A percentile compares a stretch with the other conserved stretches of the same genome.
Evolutionary conservation across 75 land plant genomes (phyloP).

Genomic region (Pinus albicaulis): DNA sequence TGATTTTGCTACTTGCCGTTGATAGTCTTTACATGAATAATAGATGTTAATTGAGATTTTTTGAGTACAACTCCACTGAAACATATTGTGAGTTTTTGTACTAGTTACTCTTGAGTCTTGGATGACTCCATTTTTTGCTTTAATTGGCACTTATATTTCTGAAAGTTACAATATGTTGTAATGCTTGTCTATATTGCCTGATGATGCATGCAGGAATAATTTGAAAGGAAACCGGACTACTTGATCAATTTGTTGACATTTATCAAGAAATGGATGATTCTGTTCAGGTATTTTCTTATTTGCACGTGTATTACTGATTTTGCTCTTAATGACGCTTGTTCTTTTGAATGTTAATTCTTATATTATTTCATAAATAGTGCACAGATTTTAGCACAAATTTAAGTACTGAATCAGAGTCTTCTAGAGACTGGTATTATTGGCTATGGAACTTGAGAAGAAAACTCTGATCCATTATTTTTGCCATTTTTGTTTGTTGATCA

Average conservation of each 20-base stretch:
- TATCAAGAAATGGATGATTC: slow-evolving; percentile 7
- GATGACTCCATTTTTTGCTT: neutral
- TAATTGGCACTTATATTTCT: neutral
- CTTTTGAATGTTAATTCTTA: neutral
- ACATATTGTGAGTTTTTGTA: slow-evolving; percentile 6
- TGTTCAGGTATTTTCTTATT: slow-evolving; percentile 1
- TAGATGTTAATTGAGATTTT: no score
- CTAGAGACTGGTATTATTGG: neutral
- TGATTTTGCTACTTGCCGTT: neutral
- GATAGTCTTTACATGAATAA: neutral
- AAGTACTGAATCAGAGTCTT: neutral
- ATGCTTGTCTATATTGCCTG: slow-evolving; percentile 1
- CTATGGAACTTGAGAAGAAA: neutral
- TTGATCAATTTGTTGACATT: neutral
- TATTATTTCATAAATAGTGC: neutral
- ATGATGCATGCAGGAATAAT: neutral
- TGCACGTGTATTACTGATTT: neutral
- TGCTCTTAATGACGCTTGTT: neutral
- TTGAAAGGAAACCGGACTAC: neutral
- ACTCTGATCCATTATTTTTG: neutral
- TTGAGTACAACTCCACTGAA: no score
- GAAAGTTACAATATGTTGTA: neutral
- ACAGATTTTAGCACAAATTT: neutral
- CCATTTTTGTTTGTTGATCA: neutral
- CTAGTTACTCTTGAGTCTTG: neutral